Conservation (phyloP, 2,329 filamentous ascomycete species). For the Harringtonia lauricola region DNA sequence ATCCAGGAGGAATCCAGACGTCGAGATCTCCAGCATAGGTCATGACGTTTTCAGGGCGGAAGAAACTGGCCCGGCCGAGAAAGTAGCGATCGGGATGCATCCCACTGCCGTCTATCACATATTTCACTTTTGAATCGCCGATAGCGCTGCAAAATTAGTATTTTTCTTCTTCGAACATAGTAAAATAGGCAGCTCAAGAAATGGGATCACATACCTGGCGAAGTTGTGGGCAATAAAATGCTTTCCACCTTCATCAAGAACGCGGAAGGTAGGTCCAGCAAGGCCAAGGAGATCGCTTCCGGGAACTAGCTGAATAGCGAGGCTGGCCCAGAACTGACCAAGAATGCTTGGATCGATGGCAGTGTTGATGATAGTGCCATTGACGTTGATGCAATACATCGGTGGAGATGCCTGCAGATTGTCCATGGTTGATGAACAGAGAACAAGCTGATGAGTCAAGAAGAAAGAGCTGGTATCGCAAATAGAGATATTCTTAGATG, state of each 20-base stretch:
- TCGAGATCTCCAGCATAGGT: conserved; percentile 4
- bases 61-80: conserved; percentile 4
- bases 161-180: background rate
- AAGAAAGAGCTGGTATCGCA: background rate
- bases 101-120: conserved; percentile 9
- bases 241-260: conserved; percentile 9
- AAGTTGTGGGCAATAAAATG: conserved; percentile 9
- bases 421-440: background rate
- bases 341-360: conserved; percentile 7
- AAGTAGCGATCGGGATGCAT: conserved; percentile 8
- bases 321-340: conserved; percentile 6
- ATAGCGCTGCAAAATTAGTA: conserved; percentile 1
- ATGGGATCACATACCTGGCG: conserved; percentile 1
- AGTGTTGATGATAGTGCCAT: conserved; percentile 4
- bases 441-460: no score
- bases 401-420: background rate
- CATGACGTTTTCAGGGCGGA: conserved; percentile 5
- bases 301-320: conserved; percentile 7
- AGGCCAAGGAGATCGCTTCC: conserved; percentile 7
- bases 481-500: background rate
- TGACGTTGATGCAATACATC: conserved; percentile 7
- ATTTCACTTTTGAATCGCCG: conserved; percentile 7
- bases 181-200: background rate
- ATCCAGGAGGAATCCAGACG: conserved; percentile 7
- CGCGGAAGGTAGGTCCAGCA: conserved; percentile 6